Percentiles rank a stretch among this genome's conserved stretches.
Conservation (phyloP, 2,329 filamentous ascomycete genomes). For the Colletotrichum musae region DNA sequence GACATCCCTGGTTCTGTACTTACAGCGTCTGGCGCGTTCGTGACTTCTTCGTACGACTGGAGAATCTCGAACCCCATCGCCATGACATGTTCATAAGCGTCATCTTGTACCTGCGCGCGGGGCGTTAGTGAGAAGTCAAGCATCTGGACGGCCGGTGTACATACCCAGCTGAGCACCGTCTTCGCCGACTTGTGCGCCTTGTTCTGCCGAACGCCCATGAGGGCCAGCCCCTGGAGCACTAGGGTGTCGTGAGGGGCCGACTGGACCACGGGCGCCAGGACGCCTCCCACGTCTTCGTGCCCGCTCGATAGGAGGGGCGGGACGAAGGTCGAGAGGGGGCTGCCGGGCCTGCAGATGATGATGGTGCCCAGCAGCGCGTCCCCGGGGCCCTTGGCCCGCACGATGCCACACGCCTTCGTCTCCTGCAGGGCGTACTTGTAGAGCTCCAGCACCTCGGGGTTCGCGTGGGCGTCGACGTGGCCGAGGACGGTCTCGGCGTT, state of each 20-base stretch:
- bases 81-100: slow-evolving; percentile 79
- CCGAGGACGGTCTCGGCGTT: slow-evolving; percentile 81
- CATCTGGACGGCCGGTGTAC: slow-evolving; percentile 48
- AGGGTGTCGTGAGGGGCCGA: slow-evolving; percentile 77
- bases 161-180: slow-evolving; percentile 85
- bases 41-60: slow-evolving; percentile 87
- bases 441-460: slow-evolving; percentile 84
- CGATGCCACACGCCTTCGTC: slow-evolving; percentile 81
- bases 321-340: slow-evolving; percentile 77
- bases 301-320: slow-evolving; percentile 75
- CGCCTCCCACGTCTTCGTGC: slow-evolving; percentile 76
- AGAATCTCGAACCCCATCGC: slow-evolving; percentile 86
- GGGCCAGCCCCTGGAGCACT: slow-evolving; percentile 81
- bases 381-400: slow-evolving; percentile 80
- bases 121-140: slow-evolving; percentile 38
- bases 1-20: slow-evolving; percentile 44
- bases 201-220: slow-evolving; percentile 87
- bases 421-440: slow-evolving; percentile 83
- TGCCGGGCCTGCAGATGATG: slow-evolving; percentile 81
- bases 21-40: slow-evolving; percentile 71
- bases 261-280: slow-evolving; percentile 84
- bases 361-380: slow-evolving; percentile 83
- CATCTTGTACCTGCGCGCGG: slow-evolving; percentile 72
- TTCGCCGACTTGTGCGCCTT: slow-evolving; percentile 82
- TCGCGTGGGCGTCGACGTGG: slow-evolving; percentile 80